These are phyloP conservation scores for Ajuga reptans DNA, from an alignment of 305 asterid genomes.

Conservation along the genomic window DNA sequence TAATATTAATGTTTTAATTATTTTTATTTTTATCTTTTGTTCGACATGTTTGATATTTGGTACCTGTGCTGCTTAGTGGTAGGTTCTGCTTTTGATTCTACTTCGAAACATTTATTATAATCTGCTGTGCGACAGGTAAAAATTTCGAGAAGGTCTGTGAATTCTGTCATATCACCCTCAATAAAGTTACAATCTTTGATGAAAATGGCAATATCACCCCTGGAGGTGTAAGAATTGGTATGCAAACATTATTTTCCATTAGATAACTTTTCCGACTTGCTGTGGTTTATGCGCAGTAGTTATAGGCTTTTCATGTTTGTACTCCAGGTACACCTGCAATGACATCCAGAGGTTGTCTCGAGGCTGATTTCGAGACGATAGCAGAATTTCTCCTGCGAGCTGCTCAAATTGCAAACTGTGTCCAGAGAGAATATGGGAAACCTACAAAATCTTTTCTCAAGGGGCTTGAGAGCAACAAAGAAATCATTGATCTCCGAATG, in stretches of 20 bases:
- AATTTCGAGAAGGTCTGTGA: conserved; percentile 73
- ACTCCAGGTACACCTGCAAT: conserved; percentile 75
- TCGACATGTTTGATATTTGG: neutral
- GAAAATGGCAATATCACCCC: conserved; percentile 67
- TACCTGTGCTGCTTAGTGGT: neutral
- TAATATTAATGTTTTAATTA: too few relatives aligned
- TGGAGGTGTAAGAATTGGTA: conserved; percentile 82
- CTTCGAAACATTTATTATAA: neutral
- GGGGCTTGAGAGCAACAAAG: conserved; percentile 66
- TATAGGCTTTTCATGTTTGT: neutral
- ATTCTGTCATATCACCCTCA: conserved; percentile 66
- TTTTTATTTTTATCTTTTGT: too few relatives aligned
- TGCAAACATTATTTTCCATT: conserved; percentile 16
- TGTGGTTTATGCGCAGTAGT: neutral
- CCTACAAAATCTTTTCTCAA: conserved; percentile 49
- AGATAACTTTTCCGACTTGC: neutral
- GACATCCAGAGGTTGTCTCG: conserved; percentile 84
- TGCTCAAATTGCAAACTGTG: conserved; percentile 48
- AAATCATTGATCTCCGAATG: conserved; percentile 43
- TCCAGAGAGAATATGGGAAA: conserved; percentile 71
- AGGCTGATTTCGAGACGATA: conserved; percentile 65
- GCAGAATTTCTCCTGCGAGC: conserved; percentile 73
- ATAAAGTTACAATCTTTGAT: conserved; percentile 64
- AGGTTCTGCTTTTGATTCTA: neutral
- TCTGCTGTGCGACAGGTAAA: conserved; percentile 39